Evolutionary conservation across 1,139 yeast genomes (phyloP).

Genomic region (Candida tetrigidarum): DNA sequence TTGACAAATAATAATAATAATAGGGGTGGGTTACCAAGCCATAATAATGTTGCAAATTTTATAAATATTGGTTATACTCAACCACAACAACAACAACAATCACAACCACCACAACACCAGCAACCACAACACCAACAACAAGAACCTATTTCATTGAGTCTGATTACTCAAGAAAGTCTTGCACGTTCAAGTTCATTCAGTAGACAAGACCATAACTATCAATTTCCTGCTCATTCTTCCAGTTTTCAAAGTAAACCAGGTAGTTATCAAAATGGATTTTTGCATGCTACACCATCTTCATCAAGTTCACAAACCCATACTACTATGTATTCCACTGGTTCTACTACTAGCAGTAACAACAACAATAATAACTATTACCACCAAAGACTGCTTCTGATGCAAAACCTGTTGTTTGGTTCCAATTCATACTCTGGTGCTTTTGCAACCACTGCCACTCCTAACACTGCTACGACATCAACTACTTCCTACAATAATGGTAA

Average conservation of each 20-base stretch:
- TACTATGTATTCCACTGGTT: neutral
- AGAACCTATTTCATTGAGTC: conserved; percentile 9
- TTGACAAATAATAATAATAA: neutral
- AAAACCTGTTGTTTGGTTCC: conserved; percentile 10
- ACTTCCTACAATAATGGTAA: neutral
- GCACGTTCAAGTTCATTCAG: conserved; percentile 11
- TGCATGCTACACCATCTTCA: no score
- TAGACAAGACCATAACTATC: conserved; percentile 1
- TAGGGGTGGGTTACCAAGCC: neutral
- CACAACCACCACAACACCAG: conserved; percentile 5
- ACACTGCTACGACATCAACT: neutral
- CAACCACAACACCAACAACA: conserved; percentile 6
- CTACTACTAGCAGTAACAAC: neutral
- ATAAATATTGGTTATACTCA: conserved; percentile 11
- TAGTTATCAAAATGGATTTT: no score
- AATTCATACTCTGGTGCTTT: conserved; percentile 14
- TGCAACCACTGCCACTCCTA: neutral
- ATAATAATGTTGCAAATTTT: conserved; percentile 12
- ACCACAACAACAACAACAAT: conserved; percentile 7
- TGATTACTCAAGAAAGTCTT: conserved; percentile 12
- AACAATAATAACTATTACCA: conserved; percentile 3
- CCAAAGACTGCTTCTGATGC: conserved; percentile 10
- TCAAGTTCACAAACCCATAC: no score
- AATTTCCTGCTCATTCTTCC: conserved; percentile 2
- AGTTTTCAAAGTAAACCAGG: neutral